A percentile compares a stretch with the other conserved stretches of the same genome.
Evolutionary conservation across 2,329 filamentous ascomycete genomes (phyloP).

Genomic region (Cordyceps militaris): DNA sequence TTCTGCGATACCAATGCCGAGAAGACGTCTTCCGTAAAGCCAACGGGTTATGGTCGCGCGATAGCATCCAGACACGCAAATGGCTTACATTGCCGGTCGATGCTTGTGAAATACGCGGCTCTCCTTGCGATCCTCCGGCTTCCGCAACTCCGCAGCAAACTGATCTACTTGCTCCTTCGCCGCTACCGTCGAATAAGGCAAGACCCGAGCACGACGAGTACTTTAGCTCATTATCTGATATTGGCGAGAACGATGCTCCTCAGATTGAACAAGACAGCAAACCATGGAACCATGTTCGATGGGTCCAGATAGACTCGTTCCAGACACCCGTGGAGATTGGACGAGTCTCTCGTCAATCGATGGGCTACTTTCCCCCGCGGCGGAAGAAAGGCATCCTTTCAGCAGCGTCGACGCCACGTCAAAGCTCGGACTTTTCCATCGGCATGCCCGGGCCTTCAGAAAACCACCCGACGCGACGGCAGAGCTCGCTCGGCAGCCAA

Average conservation of each 20-base stretch:
- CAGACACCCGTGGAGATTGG: slow-evolving; percentile 73
- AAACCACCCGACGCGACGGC: slow-evolving; percentile 32
- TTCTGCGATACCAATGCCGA: slow-evolving; percentile 82
- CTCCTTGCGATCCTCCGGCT: slow-evolving; percentile 51
- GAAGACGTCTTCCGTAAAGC: slow-evolving; percentile 76
- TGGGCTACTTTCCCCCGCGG: slow-evolving; percentile 88
- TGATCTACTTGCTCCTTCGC: slow-evolving; percentile 46
- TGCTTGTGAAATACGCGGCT: slow-evolving; percentile 76
- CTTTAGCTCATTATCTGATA: slow-evolving; percentile 30
- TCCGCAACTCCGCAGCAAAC: slow-evolving; percentile 32
- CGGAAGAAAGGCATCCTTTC: slow-evolving; percentile 75
- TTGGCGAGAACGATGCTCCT: slow-evolving; percentile 22
- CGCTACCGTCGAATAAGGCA: slow-evolving; percentile 24
- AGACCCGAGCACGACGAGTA: slow-evolving; percentile 33
- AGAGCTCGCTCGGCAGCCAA: slow-evolving; percentile 34
- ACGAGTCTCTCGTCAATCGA: slow-evolving; percentile 67
- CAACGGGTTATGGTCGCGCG: slow-evolving; percentile 92
- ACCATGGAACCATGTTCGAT: slow-evolving; percentile 81
- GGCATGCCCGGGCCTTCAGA: slow-evolving; percentile 31
- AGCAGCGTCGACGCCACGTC: slow-evolving; percentile 58
- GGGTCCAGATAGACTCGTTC: slow-evolving; percentile 71
- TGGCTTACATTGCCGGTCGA: slow-evolving; percentile 81
- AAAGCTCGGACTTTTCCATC: slow-evolving; percentile 54
- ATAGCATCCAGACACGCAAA: slow-evolving; percentile 78
- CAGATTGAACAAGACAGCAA: slow-evolving; percentile 45